phyloP scores from a whole-genome alignment of 306 rosid genomes.

The Prunus persica region Prunus_persica_NCBIv2 NC_034012.1:1587001-1587500 shows the following conservation, averaged over 20 bases:
- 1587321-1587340: neutral
- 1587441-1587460: neutral
- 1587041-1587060: neutral
- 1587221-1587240: neutral
- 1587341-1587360: neutral
- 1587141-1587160: too few species aligned
- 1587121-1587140: neutral
- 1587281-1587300: neutral
- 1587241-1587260: neutral
- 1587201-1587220: neutral
- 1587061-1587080: neutral
- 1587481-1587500: too few species aligned
- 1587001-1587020: neutral
- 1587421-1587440: neutral
- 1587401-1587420: neutral
- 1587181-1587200: neutral
- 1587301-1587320: neutral
- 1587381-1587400: neutral
- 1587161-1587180: neutral
- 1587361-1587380: neutral
- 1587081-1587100: constrained; percentile 5
- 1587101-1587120: neutral
- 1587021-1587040: neutral
- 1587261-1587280: neutral
- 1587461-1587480: neutral